Evolutionary conservation across 805 yeast species (phyloP).

Genomic region (Saccharomycopsis javanensis): DNA sequence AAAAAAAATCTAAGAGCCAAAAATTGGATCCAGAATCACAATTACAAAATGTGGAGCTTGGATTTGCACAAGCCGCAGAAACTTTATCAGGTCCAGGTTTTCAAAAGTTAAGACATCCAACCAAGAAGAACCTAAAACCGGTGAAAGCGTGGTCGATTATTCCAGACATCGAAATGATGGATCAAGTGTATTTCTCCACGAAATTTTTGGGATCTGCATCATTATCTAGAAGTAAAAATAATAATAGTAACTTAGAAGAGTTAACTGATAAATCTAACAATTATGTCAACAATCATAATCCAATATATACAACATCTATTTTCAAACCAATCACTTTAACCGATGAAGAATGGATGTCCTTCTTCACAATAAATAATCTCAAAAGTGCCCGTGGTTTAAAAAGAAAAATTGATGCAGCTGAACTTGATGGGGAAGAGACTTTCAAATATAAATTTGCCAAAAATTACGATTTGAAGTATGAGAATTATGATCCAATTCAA

Average conservation of each 20-base stretch:
- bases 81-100: slow-evolving; percentile 34
- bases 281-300: slow-evolving; percentile 27
- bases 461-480: slow-evolving; percentile 68
- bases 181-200: slow-evolving; percentile 56
- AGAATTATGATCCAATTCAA: slow-evolving; percentile 27
- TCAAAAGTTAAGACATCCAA: slow-evolving; percentile 59
- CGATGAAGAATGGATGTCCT: slow-evolving; percentile 70
- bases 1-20: slow-evolving; percentile 8
- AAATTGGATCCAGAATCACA: slow-evolving; percentile 51
- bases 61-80: slow-evolving; percentile 56
- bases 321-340: slow-evolving; percentile 63
- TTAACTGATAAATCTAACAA: slow-evolving; percentile 27
- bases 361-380: slow-evolving; percentile 41
- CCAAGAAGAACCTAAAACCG: slow-evolving; percentile 61
- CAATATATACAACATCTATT: slow-evolving; percentile 45
- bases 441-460: slow-evolving; percentile 56
- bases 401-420: slow-evolving; percentile 35
- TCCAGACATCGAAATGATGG: slow-evolving; percentile 90
- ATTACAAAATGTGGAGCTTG: slow-evolving; percentile 61
- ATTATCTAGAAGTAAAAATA: slow-evolving; percentile 22
- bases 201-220: slow-evolving; percentile 50
- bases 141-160: slow-evolving; percentile 69
- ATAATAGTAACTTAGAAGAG: slow-evolving; percentile 21
- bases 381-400: slow-evolving; percentile 32
- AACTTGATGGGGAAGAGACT: slow-evolving; percentile 29